Conservation (phyloP, 495 filamentous ascomycete species). For the Hapsidospora chrysogenum region DNA sequence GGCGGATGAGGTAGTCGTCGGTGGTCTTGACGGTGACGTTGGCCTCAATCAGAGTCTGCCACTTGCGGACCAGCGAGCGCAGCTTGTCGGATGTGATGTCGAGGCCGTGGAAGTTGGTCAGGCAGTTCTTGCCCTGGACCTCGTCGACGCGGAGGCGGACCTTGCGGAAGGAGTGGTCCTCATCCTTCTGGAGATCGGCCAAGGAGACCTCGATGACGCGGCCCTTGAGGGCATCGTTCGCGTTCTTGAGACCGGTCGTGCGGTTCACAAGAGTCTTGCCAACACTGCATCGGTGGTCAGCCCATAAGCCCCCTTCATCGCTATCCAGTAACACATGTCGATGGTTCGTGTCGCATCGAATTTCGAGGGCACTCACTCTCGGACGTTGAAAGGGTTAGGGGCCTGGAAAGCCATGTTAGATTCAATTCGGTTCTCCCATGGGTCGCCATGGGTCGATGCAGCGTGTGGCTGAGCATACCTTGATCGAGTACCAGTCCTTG, state of each 20-base stretch:
- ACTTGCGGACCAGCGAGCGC: conserved; percentile 95
- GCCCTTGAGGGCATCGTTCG: conserved; percentile 96
- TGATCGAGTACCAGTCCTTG: conserved; percentile 98
- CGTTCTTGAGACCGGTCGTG: conserved; percentile 98
- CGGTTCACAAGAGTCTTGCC: conserved; percentile 99
- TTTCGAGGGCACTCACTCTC: conserved; percentile 62
- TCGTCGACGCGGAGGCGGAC: conserved; percentile 97
- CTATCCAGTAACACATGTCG: background rate
- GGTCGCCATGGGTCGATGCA: background rate
- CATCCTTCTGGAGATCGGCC: conserved; percentile 97
- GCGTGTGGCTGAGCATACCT: conserved; percentile 39
- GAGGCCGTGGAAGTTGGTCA: conserved; percentile 99
- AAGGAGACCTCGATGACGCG: conserved; percentile 98
- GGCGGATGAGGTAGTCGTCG: conserved; percentile 94
- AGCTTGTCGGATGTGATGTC: conserved; percentile 99
- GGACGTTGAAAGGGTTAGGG: conserved; percentile 82
- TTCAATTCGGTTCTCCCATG: conserved; percentile 1
- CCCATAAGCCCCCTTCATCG: too few relatives aligned
- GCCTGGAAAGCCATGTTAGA: conserved; percentile 40
- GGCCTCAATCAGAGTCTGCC: conserved; percentile 97
- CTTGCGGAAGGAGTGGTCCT: conserved; percentile 99
- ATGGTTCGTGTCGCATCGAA: background rate
- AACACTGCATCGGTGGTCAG: conserved; percentile 42
- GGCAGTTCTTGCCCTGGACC: conserved; percentile 98
- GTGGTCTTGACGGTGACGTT: conserved; percentile 99